Evolutionary conservation across 345 rosid species (phyloP).

Genomic region (Citrus reticulata): DNA sequence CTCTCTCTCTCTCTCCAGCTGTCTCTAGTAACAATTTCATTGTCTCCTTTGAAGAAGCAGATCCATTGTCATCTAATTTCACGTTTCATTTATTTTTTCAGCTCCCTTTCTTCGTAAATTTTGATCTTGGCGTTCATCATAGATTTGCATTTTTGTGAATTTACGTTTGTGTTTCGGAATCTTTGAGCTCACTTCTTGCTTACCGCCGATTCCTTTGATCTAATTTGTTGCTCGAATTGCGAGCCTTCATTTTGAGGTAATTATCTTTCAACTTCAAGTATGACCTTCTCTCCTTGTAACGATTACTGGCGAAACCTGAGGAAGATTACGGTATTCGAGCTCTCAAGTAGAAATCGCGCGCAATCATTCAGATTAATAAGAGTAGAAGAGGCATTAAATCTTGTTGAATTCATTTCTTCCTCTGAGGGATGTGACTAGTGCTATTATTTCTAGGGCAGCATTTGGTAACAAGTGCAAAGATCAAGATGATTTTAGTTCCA

Average conservation of each 20-base stretch:
- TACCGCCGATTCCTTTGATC: constrained; percentile 12
- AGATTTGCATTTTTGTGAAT: constrained; percentile 4
- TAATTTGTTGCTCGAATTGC: not conserved
- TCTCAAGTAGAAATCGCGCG: too few relatives aligned
- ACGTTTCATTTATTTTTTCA: not conserved
- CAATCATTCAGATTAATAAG: too few relatives aligned
- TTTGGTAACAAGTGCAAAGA: too few relatives aligned
- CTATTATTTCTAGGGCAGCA: too few relatives aligned
- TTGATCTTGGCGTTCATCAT: not conserved
- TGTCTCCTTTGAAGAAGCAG: constrained; percentile 7
- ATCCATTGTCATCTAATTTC: not conserved
- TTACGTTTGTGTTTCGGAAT: not conserved
- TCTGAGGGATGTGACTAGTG: too few relatives aligned
- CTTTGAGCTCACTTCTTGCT: constrained; percentile 6
- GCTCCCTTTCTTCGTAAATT: not conserved
- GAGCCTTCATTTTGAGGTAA: not conserved
- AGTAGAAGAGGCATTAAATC: too few relatives aligned
- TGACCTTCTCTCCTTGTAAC: too few relatives aligned
- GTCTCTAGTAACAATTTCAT: not conserved
- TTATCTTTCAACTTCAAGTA: not conserved
- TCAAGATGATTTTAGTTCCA: too few relatives aligned
- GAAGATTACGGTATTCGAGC: too few relatives aligned
- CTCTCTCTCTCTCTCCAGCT: not conserved
- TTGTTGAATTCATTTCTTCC: too few relatives aligned
- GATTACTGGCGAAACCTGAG: too few relatives aligned